Percentiles rank a stretch among this genome's conserved stretches.
Conservation (phyloP, 2,329 filamentous ascomycete genomes). For the Cordyceps sp. region DNA sequence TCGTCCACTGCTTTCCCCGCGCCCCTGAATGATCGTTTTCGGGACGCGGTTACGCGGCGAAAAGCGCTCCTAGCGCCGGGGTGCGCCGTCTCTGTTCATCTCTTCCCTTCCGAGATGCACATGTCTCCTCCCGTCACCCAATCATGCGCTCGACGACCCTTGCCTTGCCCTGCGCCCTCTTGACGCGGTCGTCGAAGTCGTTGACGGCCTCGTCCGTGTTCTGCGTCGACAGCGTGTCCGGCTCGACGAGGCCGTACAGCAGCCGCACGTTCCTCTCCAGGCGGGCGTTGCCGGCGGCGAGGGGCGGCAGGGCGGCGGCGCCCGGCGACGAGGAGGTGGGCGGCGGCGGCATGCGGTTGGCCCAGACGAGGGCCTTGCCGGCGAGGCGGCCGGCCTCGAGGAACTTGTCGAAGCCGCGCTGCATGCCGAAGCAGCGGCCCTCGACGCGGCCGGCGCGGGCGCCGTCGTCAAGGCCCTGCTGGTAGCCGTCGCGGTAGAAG, state of each 20-base stretch:
- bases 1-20: no score
- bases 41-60: no score
- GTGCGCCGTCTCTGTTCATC: no score
- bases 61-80: no score
- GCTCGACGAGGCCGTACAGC: conserved; percentile 64
- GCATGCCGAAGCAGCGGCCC: conserved; percentile 77
- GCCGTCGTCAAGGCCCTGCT: conserved; percentile 60
- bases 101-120: neutral
- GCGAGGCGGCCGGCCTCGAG: conserved; percentile 62
- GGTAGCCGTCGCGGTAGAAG: conserved; percentile 74
- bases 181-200: conserved; percentile 80
- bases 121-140: conserved; percentile 8
- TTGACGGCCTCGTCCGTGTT: conserved; percentile 83
- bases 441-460: conserved; percentile 64
- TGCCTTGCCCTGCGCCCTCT: conserved; percentile 65
- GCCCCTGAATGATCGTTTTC: no score
- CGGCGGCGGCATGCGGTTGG: conserved; percentile 39
- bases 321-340: neutral
- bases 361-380: conserved; percentile 71
- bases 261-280: conserved; percentile 61
- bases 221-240: conserved; percentile 56
- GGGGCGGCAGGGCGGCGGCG: conserved; percentile 15
- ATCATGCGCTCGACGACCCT: conserved; percentile 68
- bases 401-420: conserved; percentile 91
- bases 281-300: conserved; percentile 43